Conservation (phyloP, 176 grass and related monocot species). For the Guadua angustifolia region DNA sequence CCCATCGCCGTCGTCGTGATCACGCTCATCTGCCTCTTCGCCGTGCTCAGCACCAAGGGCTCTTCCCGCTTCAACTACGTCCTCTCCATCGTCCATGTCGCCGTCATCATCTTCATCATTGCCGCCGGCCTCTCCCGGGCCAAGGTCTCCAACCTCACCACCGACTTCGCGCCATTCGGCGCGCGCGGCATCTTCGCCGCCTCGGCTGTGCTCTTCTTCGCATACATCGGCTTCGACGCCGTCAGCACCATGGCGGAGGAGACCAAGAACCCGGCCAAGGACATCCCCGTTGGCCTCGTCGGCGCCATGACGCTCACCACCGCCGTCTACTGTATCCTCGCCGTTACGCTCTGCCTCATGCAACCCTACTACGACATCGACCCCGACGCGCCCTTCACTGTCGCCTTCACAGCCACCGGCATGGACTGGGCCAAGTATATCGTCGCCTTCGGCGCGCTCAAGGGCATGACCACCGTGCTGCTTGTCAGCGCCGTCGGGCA, state of each 20-base stretch:
- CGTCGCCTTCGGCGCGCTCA: slow-evolving; percentile 68
- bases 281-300: slow-evolving; percentile 81
- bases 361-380: slow-evolving; percentile 55
- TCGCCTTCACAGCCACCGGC: slow-evolving; percentile 62
- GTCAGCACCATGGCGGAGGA: slow-evolving; percentile 93
- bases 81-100: slow-evolving; percentile 72
- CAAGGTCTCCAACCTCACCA: slow-evolving; percentile 45
- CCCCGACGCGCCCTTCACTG: slow-evolving; percentile 59
- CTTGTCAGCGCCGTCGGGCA: slow-evolving; percentile 67
- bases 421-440: slow-evolving; percentile 89
- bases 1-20: slow-evolving; percentile 79
- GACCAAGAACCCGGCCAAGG: slow-evolving; percentile 68
- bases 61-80: slow-evolving; percentile 90
- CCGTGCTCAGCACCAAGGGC: slow-evolving; percentile 78
- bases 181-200: slow-evolving; percentile 60
- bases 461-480: slow-evolving; percentile 71
- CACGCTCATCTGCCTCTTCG: slow-evolving; percentile 51
- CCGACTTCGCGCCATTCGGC: slow-evolving; percentile 65
- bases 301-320: slow-evolving; percentile 74
- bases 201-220: slow-evolving; percentile 87
- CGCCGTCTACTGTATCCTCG: slow-evolving; percentile 53
- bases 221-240: slow-evolving; percentile 91
- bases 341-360: slow-evolving; percentile 76
- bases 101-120: slow-evolving; percentile 77
- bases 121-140: slow-evolving; percentile 59